These are phyloP conservation scores for Pseudocercospora cruenta DNA, from an alignment of 2,329 filamentous ascomycete genomes.

Conservation along the genomic window DNA sequence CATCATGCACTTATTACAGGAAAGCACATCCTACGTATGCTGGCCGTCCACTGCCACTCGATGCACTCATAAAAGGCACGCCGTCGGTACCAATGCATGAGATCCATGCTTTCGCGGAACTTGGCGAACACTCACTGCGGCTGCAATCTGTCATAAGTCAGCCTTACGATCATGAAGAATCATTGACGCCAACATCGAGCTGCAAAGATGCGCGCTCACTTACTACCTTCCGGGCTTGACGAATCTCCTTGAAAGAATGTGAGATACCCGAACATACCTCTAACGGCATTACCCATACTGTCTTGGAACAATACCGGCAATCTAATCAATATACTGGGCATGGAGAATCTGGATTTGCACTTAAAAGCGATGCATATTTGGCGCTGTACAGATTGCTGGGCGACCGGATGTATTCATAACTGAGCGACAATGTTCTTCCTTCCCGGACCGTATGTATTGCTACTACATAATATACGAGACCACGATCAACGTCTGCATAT, in stretches of 20 bases:
- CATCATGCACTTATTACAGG: too few relatives aligned
- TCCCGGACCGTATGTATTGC: neutral
- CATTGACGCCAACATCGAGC: neutral
- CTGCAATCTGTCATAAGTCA: neutral
- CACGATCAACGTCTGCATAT: neutral
- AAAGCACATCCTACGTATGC: neutral
- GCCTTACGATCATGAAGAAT: neutral
- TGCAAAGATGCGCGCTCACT: neutral
- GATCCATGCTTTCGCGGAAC: too few relatives aligned
- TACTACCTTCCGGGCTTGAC: neutral
- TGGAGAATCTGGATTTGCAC: neutral
- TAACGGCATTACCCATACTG: neutral
- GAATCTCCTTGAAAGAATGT: conserved; percentile 1
- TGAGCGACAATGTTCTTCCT: neutral
- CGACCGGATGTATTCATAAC: neutral
- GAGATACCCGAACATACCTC: neutral
- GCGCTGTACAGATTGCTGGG: neutral
- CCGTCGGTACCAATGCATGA: too few relatives aligned
- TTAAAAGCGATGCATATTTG: neutral
- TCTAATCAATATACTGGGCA: conserved; percentile 5
- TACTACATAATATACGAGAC: neutral
- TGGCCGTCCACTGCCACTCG: neutral
- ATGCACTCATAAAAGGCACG: too few relatives aligned
- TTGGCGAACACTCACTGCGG: too few relatives aligned
- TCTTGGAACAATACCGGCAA: neutral